Percentiles rank a stretch among this genome's conserved stretches.
These are phyloP conservation scores for Leccinum laetum DNA, from an alignment of 1,284 basidiomycete genomes.

Conservation along the genomic window DNA sequence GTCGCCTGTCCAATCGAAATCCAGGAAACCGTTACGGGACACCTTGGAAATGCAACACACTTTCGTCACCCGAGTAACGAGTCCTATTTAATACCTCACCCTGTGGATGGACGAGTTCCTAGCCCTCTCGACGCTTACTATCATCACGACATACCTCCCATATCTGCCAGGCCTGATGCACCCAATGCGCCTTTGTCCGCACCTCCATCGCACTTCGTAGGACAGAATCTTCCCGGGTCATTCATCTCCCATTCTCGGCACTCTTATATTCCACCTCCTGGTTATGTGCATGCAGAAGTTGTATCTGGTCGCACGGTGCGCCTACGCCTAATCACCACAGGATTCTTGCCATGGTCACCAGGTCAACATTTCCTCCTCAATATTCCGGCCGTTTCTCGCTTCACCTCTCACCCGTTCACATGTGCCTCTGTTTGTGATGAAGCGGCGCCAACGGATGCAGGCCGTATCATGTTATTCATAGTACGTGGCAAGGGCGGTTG, in stretches of 20 bases:
- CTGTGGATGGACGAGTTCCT: too few relatives aligned
- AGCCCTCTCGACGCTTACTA: too few relatives aligned
- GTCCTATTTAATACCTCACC: too few relatives aligned
- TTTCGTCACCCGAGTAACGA: too few relatives aligned
- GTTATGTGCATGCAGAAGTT: conserved; percentile 77
- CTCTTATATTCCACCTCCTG: conserved; percentile 54
- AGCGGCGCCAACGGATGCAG: conserved; percentile 41
- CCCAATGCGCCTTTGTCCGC: not conserved
- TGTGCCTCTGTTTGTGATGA: conserved; percentile 69
- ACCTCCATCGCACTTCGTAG: not conserved
- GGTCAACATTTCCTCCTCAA: conserved; percentile 81
- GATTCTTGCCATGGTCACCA: conserved; percentile 68
- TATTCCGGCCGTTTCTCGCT: conserved; percentile 67
- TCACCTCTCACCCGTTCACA: conserved; percentile 84
- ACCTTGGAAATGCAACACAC: conserved; percentile 27
- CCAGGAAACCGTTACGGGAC: conserved; percentile 6
- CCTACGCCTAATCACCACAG: conserved; percentile 65
- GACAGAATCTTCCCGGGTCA: conserved; percentile 5
- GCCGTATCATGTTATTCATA: conserved; percentile 69
- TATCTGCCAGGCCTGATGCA: not conserved
- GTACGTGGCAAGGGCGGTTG: conserved; percentile 79
- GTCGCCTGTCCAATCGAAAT: not conserved
- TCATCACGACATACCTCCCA: too few relatives aligned
- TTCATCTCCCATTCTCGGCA: not conserved
- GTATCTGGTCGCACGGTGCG: conserved; percentile 80